phyloP scores from a whole-genome alignment of 345 rosid genomes.

The Brassica cretica region DNA sequence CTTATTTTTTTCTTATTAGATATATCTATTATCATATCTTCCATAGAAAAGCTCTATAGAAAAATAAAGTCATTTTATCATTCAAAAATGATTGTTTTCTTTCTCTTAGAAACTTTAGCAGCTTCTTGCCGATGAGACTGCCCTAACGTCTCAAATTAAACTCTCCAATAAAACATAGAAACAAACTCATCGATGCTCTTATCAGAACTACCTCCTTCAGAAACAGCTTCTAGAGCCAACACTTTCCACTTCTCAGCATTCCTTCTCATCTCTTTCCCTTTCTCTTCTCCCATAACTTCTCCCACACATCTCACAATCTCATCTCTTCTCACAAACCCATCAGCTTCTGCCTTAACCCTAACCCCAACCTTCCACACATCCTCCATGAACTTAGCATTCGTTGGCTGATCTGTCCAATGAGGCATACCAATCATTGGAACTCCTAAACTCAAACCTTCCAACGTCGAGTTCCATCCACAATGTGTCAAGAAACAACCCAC shows the following conservation, averaged over 20 bases:
- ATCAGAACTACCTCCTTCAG: slow-evolving; percentile 62
- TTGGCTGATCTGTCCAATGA: slow-evolving; percentile 40
- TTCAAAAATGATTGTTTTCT: too few species aligned
- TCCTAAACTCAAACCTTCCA: slow-evolving; percentile 37
- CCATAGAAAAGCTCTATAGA: too few species aligned
- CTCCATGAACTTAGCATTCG: slow-evolving; percentile 44
- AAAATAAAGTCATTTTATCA: too few species aligned
- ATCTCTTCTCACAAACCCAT: slow-evolving; percentile 43
- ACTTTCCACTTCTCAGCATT: slow-evolving; percentile 55
- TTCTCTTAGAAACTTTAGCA: too few species aligned
- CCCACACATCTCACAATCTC: slow-evolving; percentile 48
- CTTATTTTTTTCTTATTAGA: too few species aligned
- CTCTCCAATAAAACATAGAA: slow-evolving; percentile 6
- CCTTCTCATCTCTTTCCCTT: slow-evolving; percentile 40
- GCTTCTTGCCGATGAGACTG: too few species aligned
- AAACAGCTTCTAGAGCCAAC: slow-evolving; percentile 50
- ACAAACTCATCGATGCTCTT: slow-evolving; percentile 46
- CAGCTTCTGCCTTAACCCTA: slow-evolving; percentile 35
- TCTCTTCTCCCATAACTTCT: slow-evolving; percentile 59
- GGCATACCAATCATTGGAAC: slow-evolving; percentile 50
- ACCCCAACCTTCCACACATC: slow-evolving; percentile 55
- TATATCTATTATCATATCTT: too few species aligned
- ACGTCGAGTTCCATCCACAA: slow-evolving; percentile 55
- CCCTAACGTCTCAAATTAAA: not conserved
- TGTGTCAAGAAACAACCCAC: slow-evolving; percentile 54